These are phyloP conservation scores for Solanum corneliomulleri DNA, from an alignment of 257 asterid species.

Conservation along the genomic window DNA sequence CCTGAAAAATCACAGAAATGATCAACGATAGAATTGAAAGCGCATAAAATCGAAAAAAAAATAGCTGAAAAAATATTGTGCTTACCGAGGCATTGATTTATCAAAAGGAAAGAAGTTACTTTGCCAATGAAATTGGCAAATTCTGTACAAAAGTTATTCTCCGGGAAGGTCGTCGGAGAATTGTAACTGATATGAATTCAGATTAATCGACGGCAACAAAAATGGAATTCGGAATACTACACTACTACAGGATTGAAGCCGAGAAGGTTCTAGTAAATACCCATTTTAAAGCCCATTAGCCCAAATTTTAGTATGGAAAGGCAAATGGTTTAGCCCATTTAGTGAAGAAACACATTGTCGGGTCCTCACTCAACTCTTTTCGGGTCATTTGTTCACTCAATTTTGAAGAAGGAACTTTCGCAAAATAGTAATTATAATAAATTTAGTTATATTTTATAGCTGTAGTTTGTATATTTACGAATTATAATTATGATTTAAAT, in stretches of 20 bases:
- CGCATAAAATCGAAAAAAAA: background rate
- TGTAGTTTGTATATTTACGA: no score
- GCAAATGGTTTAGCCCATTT: background rate
- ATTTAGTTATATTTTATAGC: no score
- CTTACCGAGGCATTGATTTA: constrained; percentile 3
- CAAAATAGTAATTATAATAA: no score
- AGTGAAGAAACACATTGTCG: background rate
- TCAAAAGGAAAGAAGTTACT: background rate
- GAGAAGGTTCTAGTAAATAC: background rate
- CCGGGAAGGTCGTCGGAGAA: background rate
- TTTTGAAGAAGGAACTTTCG: no score
- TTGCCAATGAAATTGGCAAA: background rate
- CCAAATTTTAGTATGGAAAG: background rate
- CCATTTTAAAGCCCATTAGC: background rate
- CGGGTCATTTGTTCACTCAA: background rate
- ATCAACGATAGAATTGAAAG: background rate
- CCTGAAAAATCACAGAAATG: constrained; percentile 24
- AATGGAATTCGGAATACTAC: background rate
- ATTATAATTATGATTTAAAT: no score
- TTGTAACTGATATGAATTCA: background rate
- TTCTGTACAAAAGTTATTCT: background rate
- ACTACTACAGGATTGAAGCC: background rate
- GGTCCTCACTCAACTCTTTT: background rate
- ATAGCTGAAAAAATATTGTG: background rate
- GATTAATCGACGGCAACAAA: background rate